Evolutionary conservation across 2,329 filamentous ascomycete species (phyloP), one percentile per base, ranked within the genome.

Genomic region (Aspergillus novofumigatus): DNA sequence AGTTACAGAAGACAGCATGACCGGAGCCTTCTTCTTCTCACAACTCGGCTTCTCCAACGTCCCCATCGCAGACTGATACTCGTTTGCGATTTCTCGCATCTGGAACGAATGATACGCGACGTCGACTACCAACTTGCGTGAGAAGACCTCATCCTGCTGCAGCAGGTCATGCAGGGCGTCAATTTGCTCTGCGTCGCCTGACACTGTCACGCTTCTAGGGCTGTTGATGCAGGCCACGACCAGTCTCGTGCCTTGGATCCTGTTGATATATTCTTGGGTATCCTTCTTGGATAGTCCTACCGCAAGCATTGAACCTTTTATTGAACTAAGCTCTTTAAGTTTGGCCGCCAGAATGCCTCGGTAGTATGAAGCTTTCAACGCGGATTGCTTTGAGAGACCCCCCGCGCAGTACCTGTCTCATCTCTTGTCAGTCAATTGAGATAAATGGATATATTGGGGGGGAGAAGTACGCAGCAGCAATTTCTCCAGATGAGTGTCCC

Each of bases 21-120:
- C 23, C 21, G 51, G 51, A 11, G 21, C 11, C 11, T 17, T 80
- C 83, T 83, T 62, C 83, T 80, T 45, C 77, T 72, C 0, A 81
- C 83, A 64, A 6, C 32, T 38, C 83, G 81, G 45, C 83, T 83
- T 0, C 3, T 48, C 41, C 14, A 45, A 20, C 9, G 44, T 41
- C 14, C 38, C 52, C 20, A 53, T 53, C 10, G 52, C 25, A 10
- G 14, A 20, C 11, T 23, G 25, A 21, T 53, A 53, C 4, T 45
- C 42, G 3, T 35, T 32, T 53, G 52, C 52, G 8, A 53, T 32
- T 7, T 28, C 28, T 20, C 17, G 26, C 52, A 53, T 53, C 17
- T 53, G 52, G 28, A 32, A 32, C 1, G 52, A 53, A 14, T 53
- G 52, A 14, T 53, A 53, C 32, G 52, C 52, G 20, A 53, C 52